Base-by-base conservation (phyloP, 371 early-diverging fungal genomes). In the Mortierella sp. region DNA sequence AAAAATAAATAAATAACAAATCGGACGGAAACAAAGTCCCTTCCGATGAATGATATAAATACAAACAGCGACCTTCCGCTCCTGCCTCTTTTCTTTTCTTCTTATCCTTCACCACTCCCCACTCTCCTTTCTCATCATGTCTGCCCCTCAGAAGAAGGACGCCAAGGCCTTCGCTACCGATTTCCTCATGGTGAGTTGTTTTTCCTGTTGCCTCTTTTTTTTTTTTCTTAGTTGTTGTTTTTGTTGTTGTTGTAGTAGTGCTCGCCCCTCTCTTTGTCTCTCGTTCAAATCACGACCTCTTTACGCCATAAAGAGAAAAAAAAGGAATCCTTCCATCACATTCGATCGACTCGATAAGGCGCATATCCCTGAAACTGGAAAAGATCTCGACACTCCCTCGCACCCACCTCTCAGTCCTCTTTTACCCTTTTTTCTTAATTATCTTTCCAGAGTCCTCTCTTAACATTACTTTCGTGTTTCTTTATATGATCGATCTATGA, bases 141-240 rank as follows among this genome's bases (percentile, higher is more conserved):
- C 78, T 64, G 66, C 72, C 55, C 70, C 62, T 24, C 64, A 75
- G 75, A 69, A 69, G 61, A 73, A 73, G 74, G 74, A 73, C 59
- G 74, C 74, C 68, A 73, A 73, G 74, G 71, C 77, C 71, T 77
- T 77, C 65, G 77, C 77, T 63, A 68, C 77, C 63, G 73, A 73
- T 70, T 73, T 78, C 78, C 73, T 73, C 70, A 73, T 70, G 70
- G 73, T 78, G 45, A 66, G 67, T 72, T 45, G 16, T 51, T 35
- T 16, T 37, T 39, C 55, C 22, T 57, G n/a, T 39, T 37, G 37
- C 35, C n/a, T 24, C 51, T 10, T 55, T 28, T 4, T 18, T 32
- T 62, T 20, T 30, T 62, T 49, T 59, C 26, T 39, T 16, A 49
- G 16, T 51, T 26, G 9, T 43, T 11, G 40, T n/a, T 49, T 26